A percentile compares a stretch with the other conserved stretches of the same genome.
phyloP scores from a whole-genome alignment of 306 rosid genomes.

The Calophaca sinica region DNA sequence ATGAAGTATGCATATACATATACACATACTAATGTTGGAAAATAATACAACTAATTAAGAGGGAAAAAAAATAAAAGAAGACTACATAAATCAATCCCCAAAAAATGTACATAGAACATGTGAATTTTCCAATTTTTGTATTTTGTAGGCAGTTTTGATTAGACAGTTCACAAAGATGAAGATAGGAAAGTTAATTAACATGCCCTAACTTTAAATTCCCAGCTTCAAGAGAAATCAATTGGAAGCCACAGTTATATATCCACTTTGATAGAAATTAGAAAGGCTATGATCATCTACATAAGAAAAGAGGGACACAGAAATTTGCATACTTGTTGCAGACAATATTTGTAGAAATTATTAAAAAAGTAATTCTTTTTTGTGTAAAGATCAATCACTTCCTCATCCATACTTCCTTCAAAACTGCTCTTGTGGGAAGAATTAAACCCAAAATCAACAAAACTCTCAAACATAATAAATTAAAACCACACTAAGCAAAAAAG shows the following conservation, averaged over 20 bases:
- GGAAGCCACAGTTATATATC: neutral
- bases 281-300: neutral
- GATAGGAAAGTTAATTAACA: constrained; percentile 9
- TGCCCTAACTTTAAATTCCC: constrained; percentile 19
- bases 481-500: neutral
- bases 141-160: neutral
- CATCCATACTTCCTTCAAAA: neutral
- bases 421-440: neutral
- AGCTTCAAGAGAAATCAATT: constrained; percentile 4
- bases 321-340: neutral
- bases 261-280: neutral
- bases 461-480: neutral
- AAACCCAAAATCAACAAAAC: neutral
- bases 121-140: constrained; percentile 18
- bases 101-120: neutral
- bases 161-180: neutral
- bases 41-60: neutral
- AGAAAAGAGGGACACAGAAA: neutral
- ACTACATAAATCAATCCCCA: neutral
- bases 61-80: neutral
- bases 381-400: neutral
- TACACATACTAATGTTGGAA: neutral
- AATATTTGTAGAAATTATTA: neutral
- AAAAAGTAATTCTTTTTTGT: too few relatives aligned
- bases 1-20: neutral